Base-by-base conservation (phyloP, 2,329 filamentous ascomycete genomes). In the Paecilomyces variotii region DNA sequence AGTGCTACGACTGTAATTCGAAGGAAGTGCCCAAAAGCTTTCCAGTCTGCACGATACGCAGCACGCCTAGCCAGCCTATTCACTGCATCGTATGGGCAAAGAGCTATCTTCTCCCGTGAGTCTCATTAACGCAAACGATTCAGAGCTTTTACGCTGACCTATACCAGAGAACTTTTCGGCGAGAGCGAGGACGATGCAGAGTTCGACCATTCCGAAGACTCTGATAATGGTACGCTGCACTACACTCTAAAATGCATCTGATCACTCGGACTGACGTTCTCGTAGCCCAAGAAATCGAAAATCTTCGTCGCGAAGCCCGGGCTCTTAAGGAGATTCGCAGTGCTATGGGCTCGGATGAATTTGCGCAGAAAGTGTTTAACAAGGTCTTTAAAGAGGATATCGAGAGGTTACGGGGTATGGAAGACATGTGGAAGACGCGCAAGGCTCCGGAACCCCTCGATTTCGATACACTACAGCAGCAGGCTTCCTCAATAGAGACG, bases 1-100 rank as follows among this genome's bases (percentile, higher is more conserved):
- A 96, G 68, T 99, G 94, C 78, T 99, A 99, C 74, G 94, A 99
- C 71, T 99, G 94, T 78, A 89, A 86, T 12, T 83, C 86, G 1
- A 99, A 99, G 74, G 89, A 93, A 61, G 86, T 88, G 1, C 93
- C 93, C 4, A 97, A 96, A 72, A 89, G 88, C 1, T 97, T 95
- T 69, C 92, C 94, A 1, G 92, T 97, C 50, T 99, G 94, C 78
- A 99, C 94, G 1, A 97, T 99, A 67, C 86, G 94, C 72, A 97
- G 91, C 73, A 99, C 92, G 0, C 94, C 94, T 0, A 96, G 89
- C 64, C 93, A 97, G 68, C 90, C 93, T 0, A 97, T 99, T 51
- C 94, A 99, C 76, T 97, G 94, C 77, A 99, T 99, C 61, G 93
- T 99, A 1, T 99, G 94, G 94, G 93, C 85, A 24, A 99, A 97